Evolutionary conservation across 2,329 filamentous ascomycete species (phyloP), one percentile per base, ranked within the genome.

Genomic region (Trichophyton rubrum): DNA sequence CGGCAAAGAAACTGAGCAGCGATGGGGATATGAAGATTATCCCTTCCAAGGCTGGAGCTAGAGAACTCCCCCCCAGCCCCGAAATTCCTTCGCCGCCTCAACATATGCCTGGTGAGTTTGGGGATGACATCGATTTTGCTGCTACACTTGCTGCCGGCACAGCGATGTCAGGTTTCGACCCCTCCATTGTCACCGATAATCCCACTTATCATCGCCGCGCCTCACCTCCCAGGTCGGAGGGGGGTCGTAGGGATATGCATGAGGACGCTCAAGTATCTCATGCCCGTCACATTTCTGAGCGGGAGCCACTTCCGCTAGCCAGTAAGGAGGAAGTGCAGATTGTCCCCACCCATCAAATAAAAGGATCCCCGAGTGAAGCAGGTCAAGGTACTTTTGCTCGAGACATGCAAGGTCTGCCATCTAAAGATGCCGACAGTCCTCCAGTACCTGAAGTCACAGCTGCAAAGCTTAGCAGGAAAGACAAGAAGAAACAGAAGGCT

Each of bases 111-210:
- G 59, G 62, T 24, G 62, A 55, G 17, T 90, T 87, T 67, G 81
- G 7, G 22, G 81, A 85, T 61, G 87, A 89, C 65, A 73, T 86
- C 7, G 84, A 84, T 58, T 89, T 90, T 65, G 83, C 85, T 6
- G 87, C 86, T 30, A 83, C 82, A 2, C 73, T 89, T 55, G 85
- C 86, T 61, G 87, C 86, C 56, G 85, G 84, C 1, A 77, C 88
- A 56, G 75, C 85, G 68, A 80, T 84, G n/a, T 82, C 84, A 53
- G 87, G 87, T 0, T 89, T 90, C 64, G 81, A 88, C 67, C 82
- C 85, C 3, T 80, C 86, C 45, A 83, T 89, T 61, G 83, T 89
- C 53, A 85, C 87, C 40, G 77, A 88, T 53, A 80, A 89, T 66
- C 81, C 83, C 0, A 75, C 72, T 1, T 89, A 85, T 67, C 82